Evolutionary conservation across 129 eudicot genomes (phyloP), one percentile per base, ranked within the genome.

Genomic region (Deinandra increscens): DNA sequence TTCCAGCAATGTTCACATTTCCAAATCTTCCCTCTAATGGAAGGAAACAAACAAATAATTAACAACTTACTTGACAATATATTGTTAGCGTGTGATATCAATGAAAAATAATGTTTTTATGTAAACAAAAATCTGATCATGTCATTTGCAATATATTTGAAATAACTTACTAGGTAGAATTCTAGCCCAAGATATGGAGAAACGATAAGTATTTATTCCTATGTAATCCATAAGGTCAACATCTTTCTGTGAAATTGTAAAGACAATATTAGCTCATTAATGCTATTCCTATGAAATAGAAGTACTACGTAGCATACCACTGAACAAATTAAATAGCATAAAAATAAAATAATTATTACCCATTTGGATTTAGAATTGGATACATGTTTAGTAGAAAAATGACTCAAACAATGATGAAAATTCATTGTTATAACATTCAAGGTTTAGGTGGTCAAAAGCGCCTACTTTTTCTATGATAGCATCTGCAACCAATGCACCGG

Each of bases 181-280:
- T 79, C 90, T 80, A 38, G 97, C 85, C 97, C 94, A 86, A 49
- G 94, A 86, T 66, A 89, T 84, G 22, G 97, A 89, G 71, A 89
- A 89, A 31, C 93, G 88, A 51, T 50, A 89, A 74, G 90, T 74
- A 81, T 82, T 89, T 75, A 80, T 76, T 23, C 91, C 94, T 2
- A 84, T 58, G 66, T 76, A 72, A 48, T 79, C 88, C 97, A 89
- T 89, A 70, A 81, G 92, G 51, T 81, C 83, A 45, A 83, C 26
- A 70, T 89, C 92, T 60, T 89, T 87, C 96, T 89, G 78, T 38
- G 60, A 60, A 45, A 56, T 29, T 34, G 37, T 44, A 34, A 56
- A 22, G 48, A 61, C 54, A 41, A 63, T 49, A 54, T 79, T 70
- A 79, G 59, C 50, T 54, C 34, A 17, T 8, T 23, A 46, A 31